Evolutionary conservation across 2,329 filamentous ascomycete genomes (phyloP).

Genomic region (Penicillium olsonii): DNA sequence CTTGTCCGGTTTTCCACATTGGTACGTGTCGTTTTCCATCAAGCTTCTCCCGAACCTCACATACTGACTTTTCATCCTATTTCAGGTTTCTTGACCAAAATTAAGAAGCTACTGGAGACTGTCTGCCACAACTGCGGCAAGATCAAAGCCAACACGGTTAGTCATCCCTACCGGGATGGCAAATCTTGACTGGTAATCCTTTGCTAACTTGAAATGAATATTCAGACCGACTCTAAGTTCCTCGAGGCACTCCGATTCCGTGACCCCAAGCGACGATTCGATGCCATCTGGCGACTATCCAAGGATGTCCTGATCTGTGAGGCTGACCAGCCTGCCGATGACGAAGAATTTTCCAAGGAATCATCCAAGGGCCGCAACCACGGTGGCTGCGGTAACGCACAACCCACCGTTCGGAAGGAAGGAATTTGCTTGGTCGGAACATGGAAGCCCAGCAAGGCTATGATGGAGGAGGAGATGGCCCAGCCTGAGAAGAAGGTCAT

Average conservation of each 20-base stretch:
- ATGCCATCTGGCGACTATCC: constrained; percentile 86
- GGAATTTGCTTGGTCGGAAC: constrained; percentile 78
- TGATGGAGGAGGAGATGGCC: constrained; percentile 68
- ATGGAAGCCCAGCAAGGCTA: constrained; percentile 70
- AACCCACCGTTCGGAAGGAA: constrained; percentile 84
- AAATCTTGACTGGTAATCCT: constrained; percentile 52
- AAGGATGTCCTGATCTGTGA: constrained; percentile 86
- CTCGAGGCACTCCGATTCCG: constrained; percentile 77
- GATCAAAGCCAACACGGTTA: constrained; percentile 96
- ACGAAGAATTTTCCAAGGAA: constrained; percentile 70
- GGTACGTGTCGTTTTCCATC: constrained; percentile 45
- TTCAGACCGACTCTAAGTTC: constrained; percentile 82
- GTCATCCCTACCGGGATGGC: constrained; percentile 66
- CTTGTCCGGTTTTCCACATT: constrained; percentile 90
- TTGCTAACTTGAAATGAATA: constrained; percentile 45
- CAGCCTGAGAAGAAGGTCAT: constrained; percentile 78
- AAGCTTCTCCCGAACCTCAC: constrained; percentile 5
- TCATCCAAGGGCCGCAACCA: constrained; percentile 62
- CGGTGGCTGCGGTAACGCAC: constrained; percentile 88
- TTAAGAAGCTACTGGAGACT: constrained; percentile 98
- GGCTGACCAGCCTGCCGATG: constrained; percentile 68
- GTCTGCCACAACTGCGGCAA: constrained; percentile 99
- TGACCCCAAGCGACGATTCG: constrained; percentile 93
- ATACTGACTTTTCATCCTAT: constrained; percentile 26
- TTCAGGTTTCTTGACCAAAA: constrained; percentile 92